Evolutionary conservation across 2,329 filamentous ascomycete genomes (phyloP), one percentile per base, ranked within the genome.

Genomic region (Cladosporium sp.): DNA sequence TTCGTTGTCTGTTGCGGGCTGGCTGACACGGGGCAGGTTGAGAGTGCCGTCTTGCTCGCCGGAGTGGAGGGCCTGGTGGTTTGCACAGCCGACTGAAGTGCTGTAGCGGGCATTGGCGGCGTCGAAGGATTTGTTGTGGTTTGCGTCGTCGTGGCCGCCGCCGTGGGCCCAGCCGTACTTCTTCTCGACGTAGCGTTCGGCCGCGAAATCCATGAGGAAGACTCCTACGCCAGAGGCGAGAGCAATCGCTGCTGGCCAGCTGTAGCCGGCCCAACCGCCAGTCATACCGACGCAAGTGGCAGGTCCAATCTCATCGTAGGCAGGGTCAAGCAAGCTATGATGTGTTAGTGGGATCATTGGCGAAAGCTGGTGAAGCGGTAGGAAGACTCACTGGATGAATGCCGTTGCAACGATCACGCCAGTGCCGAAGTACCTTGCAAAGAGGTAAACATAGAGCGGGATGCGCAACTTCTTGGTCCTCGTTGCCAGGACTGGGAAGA

Each of bases 241-340:
- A 2, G 77, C 77, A 45, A 83, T 78, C 19, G 78, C 80, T 0
- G 80, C 78, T 1, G 76, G 75, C 80, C 81, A 83, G 0, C 76
- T 72, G 68, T 80, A 84, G 15, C 71, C 63, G 0, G 73, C 75
- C 77, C 81, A 83, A 44, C 74, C 71, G 1, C 77, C 79, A 0
- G 80, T 83, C 73, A 81, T 76, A 20, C 80, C 80, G 4, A 81
- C 78, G 58, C 79, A 82, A 22, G 75, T 75, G n/a, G 71, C 62
- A 0, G 75, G 65, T 5, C 68, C 68, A 15, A 70, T 70, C 44
- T 62, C 65, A 9, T 32, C 49, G 57, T 70, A 70, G 25, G 67
- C 67, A 42, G 67, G 67, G 24, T 67, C 65, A 22, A 69, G 65
- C 19, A 69, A 70, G 4, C 79, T 79, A 53, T 1, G 40, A 49